Base-by-base conservation (phyloP, 371 early-diverging fungal genomes). In the Choanephora cucurbitarum region DNA sequence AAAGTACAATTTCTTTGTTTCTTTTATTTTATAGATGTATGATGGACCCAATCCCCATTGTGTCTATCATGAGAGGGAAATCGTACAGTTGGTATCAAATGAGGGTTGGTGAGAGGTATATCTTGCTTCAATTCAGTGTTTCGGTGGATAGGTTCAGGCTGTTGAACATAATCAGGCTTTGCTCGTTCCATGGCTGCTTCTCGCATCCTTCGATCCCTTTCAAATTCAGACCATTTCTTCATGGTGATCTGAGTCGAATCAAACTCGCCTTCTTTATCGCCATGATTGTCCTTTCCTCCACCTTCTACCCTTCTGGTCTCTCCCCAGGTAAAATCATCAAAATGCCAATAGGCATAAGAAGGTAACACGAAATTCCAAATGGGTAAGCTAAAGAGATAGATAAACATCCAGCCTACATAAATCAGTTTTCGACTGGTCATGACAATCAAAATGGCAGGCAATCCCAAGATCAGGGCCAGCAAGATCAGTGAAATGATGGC, bases 241-340 rank as follows among this genome's bases (percentile, higher is more conserved):
- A 85, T 77, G 0, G 69, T 70, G 43, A 87, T 80, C 34, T 71
- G 54, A 13, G 76, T 72, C 11, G 85, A 77, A 52, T 92, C 91
- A 69, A 92, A 92, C n/a, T 74, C 71, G 19, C 93, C 94, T 44
- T 83, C 88, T 21, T 83, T 81, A 40, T 84, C 79, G 22, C 88
- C 89, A 61, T 91, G 92, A 62, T 89, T 89, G 13, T 62, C 65
- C 11, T 70, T 59, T 13, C 49, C 44, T 46, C 68, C 83, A 33
- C 96, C 93, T 33, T 85, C 90, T 1, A 95, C 91, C 67, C 91
- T 90, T 49, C 95, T 83, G 5, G 97, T 97, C 65, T 94, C 92
- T 23, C 98, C 98, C 98, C 99, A 99, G 4, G 93, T 88, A 64
- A 99, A 99, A 73, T 99, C 99, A 72, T 99, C 99, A 79, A 99